Conservation (phyloP, 495 filamentous ascomycete genomes). For the Annulohypoxylon nitens region DNA sequence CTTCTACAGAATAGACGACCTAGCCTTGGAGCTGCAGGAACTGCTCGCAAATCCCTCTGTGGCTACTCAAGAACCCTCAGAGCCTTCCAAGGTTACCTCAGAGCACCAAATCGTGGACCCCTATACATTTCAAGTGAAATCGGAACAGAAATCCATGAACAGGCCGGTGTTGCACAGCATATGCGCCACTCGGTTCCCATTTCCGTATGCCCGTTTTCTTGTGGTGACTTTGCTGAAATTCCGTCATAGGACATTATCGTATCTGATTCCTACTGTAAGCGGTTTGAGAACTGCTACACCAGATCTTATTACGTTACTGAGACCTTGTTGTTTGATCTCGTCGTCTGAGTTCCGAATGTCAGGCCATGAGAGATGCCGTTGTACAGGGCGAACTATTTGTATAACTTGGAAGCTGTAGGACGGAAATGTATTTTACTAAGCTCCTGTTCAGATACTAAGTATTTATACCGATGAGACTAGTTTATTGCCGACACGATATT, state of each 20-base stretch:
- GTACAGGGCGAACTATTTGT: not conserved
- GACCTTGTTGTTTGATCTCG: not conserved
- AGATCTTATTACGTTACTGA: not conserved
- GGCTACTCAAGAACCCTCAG: too few species aligned
- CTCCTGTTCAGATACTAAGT: not conserved
- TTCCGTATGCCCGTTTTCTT: constrained; percentile 9
- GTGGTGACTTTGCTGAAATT: not conserved
- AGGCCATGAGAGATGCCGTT: not conserved
- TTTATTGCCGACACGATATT: too few species aligned
- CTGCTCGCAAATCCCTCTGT: too few species aligned
- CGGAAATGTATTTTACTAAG: too few species aligned
- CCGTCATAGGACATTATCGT: constrained; percentile 4
- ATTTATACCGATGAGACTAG: too few species aligned
- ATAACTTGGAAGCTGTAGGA: not conserved
- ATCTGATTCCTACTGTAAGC: not conserved
- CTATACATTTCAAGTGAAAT: not conserved
- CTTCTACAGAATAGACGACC: constrained; percentile 1
- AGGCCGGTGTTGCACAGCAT: constrained; percentile 28
- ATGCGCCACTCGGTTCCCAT: constrained; percentile 7
- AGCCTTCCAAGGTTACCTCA: too few species aligned
- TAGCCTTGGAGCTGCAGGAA: not conserved
- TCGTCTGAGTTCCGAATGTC: not conserved
- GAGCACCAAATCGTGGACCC: too few species aligned
- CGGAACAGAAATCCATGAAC: not conserved
- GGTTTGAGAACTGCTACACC: not conserved